Percentiles rank a stretch among this genome's conserved stretches.
Evolutionary conservation across 2,329 filamentous ascomycete genomes (phyloP).

Genomic region (Didymella sp.): DNA sequence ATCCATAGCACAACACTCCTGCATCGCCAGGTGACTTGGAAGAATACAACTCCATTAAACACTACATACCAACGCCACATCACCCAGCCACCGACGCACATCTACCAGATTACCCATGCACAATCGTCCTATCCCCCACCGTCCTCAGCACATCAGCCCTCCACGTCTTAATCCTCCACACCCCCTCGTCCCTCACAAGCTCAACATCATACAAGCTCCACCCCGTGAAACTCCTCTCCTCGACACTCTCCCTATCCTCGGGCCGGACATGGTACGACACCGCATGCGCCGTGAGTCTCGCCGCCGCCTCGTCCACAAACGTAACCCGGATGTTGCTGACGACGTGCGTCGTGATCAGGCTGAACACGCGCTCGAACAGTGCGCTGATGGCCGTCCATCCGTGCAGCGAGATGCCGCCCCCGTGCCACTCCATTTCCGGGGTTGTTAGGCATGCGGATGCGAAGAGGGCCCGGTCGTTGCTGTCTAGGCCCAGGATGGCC

Average conservation of each 20-base stretch:
- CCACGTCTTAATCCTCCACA: slow-evolving; percentile 41
- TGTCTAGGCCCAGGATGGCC: slow-evolving; percentile 34
- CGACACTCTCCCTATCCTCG: slow-evolving; percentile 26
- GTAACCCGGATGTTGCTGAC: slow-evolving; percentile 34
- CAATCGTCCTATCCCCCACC: slow-evolving; percentile 26
- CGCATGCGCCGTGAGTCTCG: slow-evolving; percentile 31
- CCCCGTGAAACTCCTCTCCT: slow-evolving; percentile 32
- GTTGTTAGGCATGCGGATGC: slow-evolving; percentile 29
- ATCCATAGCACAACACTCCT: neutral
- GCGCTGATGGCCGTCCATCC: slow-evolving; percentile 29
- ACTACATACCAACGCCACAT: no score
- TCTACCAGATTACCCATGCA: slow-evolving; percentile 15
- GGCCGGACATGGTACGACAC: slow-evolving; percentile 31
- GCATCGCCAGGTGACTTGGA: no score
- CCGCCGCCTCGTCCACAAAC: slow-evolving; percentile 22
- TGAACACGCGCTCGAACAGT: slow-evolving; percentile 26
- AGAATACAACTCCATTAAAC: no score
- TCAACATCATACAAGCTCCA: slow-evolving; percentile 30
- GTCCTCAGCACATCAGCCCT: slow-evolving; percentile 32
- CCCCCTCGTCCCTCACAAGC: slow-evolving; percentile 26
- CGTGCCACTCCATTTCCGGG: slow-evolving; percentile 26
- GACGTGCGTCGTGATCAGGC: slow-evolving; percentile 31
- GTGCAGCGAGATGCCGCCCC: slow-evolving; percentile 21
- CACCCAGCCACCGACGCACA: no score
- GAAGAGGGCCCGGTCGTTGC: slow-evolving; percentile 28